Evolutionary conservation across 805 yeast genomes (phyloP).

Genomic region (Komagataella ulmi): DNA sequence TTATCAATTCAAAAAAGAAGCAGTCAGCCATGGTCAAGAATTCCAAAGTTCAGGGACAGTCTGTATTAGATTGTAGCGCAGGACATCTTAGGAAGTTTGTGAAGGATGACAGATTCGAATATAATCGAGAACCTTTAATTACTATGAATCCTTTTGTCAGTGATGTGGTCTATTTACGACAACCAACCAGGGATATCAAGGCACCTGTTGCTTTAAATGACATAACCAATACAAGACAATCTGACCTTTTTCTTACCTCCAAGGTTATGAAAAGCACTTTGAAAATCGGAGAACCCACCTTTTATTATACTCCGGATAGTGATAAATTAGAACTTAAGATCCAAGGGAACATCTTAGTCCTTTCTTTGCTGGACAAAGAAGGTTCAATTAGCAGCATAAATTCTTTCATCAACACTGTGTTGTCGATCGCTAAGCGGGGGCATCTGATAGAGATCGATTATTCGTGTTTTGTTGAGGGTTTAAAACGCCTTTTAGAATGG

Average conservation of each 20-base stretch:
- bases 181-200: background rate
- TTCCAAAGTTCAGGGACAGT: background rate
- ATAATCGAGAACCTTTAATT: background rate
- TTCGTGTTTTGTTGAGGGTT: background rate
- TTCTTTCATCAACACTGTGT: background rate
- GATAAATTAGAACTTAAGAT: background rate
- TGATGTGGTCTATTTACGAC: background rate
- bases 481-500: background rate
- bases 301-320: background rate
- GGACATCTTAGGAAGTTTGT: background rate
- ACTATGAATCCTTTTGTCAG: background rate
- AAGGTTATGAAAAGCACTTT: background rate
- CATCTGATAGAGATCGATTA: background rate
- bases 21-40: background rate
- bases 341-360: background rate
- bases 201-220: background rate
- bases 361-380: background rate
- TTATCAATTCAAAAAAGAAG: background rate
- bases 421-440: background rate
- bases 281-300: background rate
- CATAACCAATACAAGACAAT: background rate
- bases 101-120: background rate
- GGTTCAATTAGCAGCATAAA: background rate
- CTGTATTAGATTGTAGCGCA: background rate
- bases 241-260: background rate